Base-by-base conservation (phyloP, 75 land plant species). In the Cryptomeria japonica region DNA sequence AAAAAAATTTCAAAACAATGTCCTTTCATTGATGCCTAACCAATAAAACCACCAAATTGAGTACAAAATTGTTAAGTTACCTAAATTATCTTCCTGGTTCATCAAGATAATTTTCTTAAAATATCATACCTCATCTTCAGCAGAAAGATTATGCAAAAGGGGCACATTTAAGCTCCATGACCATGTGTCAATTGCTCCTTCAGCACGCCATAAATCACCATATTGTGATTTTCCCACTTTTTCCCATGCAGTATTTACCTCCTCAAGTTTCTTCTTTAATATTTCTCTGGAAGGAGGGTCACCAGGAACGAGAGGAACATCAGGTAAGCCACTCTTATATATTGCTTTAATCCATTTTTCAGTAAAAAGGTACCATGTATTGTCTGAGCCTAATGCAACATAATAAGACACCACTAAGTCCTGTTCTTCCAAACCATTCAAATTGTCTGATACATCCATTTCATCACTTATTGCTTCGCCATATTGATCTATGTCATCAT, bases 91-190 rank as follows among this genome's bases (percentile, higher is more conserved):
- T n/a, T 44, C 14, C 84, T n/a, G 37, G 7, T 55, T 85, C 7
- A 47, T 9, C 61, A 46, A 83, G 32, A 86, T n/a, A 86, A 72
- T 72, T 41, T 16, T 86, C 18, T 18, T 36, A 87, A 55, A 38
- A 28, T 28, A 47, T 36, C 46, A 85, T 91, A 95, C 96, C 91
- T 95, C 94, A 88, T 96, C 95, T n/a, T 91, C 90, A 85, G 89
- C 93, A 83, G 96, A 93, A 86, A 96, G 90, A 83, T 94, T 93
- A 89, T 93, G 94, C 89, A 95, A 88, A 70, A 95, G 92, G 76
- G 99, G 99, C 72, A 97, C 96, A 91, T 96, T 97, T 68, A 93
- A 91, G 90, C 97, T 95, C 99, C 98, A 97, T 25, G 98, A 94
- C 98, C 95, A 95, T 58, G 98, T 97, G 64, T 96, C 97, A 47